Evolutionary conservation across 2,329 filamentous ascomycete genomes (phyloP).

Genomic region (Tolypocladium tundrense): DNA sequence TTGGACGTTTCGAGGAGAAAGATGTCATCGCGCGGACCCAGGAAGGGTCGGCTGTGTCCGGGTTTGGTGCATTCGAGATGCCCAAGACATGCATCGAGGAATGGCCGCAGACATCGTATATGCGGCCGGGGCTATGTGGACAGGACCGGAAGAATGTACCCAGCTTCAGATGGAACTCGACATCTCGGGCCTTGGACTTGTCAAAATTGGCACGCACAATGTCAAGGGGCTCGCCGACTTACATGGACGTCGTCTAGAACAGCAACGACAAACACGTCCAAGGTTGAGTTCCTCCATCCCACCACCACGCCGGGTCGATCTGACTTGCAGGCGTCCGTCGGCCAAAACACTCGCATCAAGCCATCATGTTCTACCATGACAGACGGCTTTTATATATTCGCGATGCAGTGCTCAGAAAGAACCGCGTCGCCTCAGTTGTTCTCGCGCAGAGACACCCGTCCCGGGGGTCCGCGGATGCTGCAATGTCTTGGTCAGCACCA

Average conservation of each 20-base stretch:
- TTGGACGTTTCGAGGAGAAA: conserved; percentile 48
- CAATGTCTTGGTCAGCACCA: background rate
- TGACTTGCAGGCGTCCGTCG: conserved; percentile 67
- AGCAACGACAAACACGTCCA: conserved; percentile 84
- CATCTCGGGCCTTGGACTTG: conserved; percentile 54
- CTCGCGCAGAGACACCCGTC: conserved; percentile 82
- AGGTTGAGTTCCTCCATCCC: conserved; percentile 87
- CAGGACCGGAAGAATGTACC: conserved; percentile 77
- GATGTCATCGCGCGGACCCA: conserved; percentile 54
- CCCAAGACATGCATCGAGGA: conserved; percentile 79
- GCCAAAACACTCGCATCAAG: conserved; percentile 98
- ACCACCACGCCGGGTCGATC: conserved; percentile 76
- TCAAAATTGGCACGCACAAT: background rate
- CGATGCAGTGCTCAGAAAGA: conserved; percentile 59
- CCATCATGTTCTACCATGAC: conserved; percentile 70
- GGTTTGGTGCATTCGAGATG: conserved; percentile 55
- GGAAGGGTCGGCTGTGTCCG: conserved; percentile 48
- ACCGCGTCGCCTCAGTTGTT: conserved; percentile 86
- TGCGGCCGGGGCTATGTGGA: conserved; percentile 66
- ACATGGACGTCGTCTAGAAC: conserved; percentile 88
- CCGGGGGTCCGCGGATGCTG: conserved; percentile 74
- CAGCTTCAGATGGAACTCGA: conserved; percentile 77
- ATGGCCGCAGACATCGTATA: conserved; percentile 78
- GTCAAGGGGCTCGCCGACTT: conserved; percentile 17
- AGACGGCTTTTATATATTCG: conserved; percentile 18